A percentile compares a stretch with the other conserved stretches of the same genome.
Evolutionary conservation across 2,329 filamentous ascomycete species (phyloP).

Genomic region (Macrophomina phaseolina): DNA sequence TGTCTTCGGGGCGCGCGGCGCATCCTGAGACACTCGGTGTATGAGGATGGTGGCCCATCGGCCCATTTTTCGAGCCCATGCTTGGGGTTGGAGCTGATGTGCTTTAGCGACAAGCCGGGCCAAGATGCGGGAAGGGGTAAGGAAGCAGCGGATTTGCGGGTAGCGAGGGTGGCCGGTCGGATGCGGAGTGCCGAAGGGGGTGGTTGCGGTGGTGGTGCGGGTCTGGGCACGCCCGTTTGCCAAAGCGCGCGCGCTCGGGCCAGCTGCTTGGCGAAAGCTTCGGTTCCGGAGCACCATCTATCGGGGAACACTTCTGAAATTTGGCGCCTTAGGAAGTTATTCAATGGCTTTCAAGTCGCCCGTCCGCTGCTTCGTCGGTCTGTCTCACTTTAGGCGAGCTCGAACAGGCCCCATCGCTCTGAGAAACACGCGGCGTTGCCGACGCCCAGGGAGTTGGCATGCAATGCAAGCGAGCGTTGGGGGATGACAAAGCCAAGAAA

Average conservation of each 20-base stretch:
- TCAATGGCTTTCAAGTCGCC: not conserved
- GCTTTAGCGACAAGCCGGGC: slow-evolving; percentile 11
- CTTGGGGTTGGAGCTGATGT: not conserved
- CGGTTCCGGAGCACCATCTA: not conserved
- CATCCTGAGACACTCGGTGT: slow-evolving; percentile 17
- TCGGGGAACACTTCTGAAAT: not conserved
- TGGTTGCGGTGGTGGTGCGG: not conserved
- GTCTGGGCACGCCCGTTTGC: not conserved
- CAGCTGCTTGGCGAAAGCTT: slow-evolving; percentile 23
- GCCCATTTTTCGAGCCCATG: not conserved
- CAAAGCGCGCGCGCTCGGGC: not conserved
- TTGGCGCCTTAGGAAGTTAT: not conserved
- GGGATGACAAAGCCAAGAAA: not conserved
- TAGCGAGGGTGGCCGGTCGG: not conserved
- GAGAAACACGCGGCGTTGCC: not conserved
- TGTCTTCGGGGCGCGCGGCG: not conserved
- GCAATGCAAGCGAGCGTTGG: not conserved
- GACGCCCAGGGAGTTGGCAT: not conserved
- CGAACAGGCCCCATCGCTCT: not conserved
- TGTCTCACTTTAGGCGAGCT: not conserved
- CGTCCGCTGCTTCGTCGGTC: not conserved
- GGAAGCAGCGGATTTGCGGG: not conserved
- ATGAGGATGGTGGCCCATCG: slow-evolving; percentile 11
- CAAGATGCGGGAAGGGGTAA: slow-evolving; percentile 8
- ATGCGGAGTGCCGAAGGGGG: slow-evolving; percentile 21